Conservation (phyloP, 305 asterid species). For the Fraxinus angustifolia region DNA sequence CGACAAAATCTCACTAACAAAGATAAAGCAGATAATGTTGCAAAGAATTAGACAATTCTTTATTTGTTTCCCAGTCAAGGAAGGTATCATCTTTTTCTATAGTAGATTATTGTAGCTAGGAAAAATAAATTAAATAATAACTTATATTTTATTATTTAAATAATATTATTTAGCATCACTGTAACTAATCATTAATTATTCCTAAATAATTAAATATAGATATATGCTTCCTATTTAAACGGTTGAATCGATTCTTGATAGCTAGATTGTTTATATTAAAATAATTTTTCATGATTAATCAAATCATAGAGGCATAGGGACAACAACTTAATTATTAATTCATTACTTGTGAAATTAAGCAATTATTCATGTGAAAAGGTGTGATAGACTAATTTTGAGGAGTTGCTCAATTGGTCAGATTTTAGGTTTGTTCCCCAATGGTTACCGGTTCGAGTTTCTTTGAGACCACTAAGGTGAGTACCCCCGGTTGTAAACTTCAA, state of each 20-base stretch:
- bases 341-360: neutral
- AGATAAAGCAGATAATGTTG: neutral
- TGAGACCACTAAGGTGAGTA: no score
- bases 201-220: neutral
- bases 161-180: neutral
- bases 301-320: neutral
- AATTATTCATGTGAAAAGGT: neutral
- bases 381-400: neutral
- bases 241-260: no score
- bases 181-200: no score
- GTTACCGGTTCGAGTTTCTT: no score
- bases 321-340: neutral
- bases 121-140: no score
- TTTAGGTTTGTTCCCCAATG: no score
- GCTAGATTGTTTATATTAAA: no score
- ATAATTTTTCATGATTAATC: neutral
- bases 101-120: neutral
- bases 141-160: neutral
- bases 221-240: no score
- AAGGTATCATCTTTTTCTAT: neutral
- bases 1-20: neutral
- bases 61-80: neutral
- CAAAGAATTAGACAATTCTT: no score
- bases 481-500: no score
- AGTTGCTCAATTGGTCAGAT: no score